Conservation (phyloP, 495 filamentous ascomycete species). For the Penicillium samsonianum region DNA sequence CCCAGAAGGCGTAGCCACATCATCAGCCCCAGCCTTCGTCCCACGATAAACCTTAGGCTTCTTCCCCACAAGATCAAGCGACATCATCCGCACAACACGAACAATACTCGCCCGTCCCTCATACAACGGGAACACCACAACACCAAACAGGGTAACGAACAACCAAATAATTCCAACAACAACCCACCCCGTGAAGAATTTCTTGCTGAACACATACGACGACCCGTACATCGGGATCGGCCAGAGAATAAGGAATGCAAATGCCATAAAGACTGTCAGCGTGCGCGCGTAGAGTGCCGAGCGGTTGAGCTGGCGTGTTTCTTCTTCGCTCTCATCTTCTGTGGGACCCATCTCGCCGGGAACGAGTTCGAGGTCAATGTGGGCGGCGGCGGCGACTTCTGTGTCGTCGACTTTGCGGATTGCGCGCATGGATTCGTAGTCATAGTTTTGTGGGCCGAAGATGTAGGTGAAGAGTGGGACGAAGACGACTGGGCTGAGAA, state of each 20-base stretch:
- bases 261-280: conserved; percentile 72
- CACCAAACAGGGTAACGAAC: conserved; percentile 70
- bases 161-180: conserved; percentile 85
- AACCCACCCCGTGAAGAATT: conserved; percentile 93
- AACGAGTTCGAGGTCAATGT: conserved; percentile 71
- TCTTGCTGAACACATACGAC: conserved; percentile 84
- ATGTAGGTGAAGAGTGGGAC: conserved; percentile 75
- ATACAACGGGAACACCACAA: conserved; percentile 81
- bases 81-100: conserved; percentile 65
- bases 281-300: conserved; percentile 78
- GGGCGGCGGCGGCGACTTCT: conserved; percentile 66
- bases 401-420: conserved; percentile 85
- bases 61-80: conserved; percentile 67
- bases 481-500: conserved; percentile 78
- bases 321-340: conserved; percentile 51
- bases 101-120: conserved; percentile 73
- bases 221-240: conserved; percentile 92
- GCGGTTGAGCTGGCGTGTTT: conserved; percentile 66
- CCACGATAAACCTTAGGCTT: conserved; percentile 37
- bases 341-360: conserved; percentile 52
- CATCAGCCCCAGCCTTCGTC: conserved; percentile 16
- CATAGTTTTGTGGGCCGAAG: conserved; percentile 79
- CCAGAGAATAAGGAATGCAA: conserved; percentile 83
- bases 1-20: conserved; percentile 33
- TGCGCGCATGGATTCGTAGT: conserved; percentile 82